Conservation (phyloP, 2,329 filamentous ascomycete genomes). For the Venturia nashicola region DNA sequence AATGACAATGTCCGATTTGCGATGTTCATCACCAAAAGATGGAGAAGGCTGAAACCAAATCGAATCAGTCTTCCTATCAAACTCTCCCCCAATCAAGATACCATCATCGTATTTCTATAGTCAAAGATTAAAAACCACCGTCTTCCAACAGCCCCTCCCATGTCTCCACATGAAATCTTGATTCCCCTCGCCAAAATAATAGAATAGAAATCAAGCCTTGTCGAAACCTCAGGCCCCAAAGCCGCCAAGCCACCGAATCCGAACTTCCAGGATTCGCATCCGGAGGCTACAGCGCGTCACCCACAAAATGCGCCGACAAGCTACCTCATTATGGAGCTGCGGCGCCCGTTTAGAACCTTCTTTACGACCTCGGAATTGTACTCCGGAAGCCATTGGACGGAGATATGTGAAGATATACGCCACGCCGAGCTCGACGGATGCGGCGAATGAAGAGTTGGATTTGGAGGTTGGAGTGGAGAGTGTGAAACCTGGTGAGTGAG, state of each 20-base stretch:
- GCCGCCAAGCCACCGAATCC: neutral
- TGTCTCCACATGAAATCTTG: too few relatives aligned
- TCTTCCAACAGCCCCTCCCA: neutral
- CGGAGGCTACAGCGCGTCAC: neutral
- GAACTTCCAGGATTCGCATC: neutral
- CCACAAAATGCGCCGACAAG: conserved; percentile 8
- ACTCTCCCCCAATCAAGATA: neutral
- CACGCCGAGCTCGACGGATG: conserved; percentile 5
- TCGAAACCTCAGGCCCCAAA: neutral
- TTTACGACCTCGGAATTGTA: neutral
- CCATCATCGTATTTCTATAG: too few relatives aligned
- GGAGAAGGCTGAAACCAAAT: neutral
- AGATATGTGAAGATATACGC: conserved; percentile 7
- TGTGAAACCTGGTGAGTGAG: neutral
- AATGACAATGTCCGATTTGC: too few relatives aligned
- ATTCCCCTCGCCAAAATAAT: too few relatives aligned
- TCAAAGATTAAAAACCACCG: too few relatives aligned
- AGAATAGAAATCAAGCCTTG: neutral
- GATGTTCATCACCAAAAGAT: too few relatives aligned
- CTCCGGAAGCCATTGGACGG: neutral
- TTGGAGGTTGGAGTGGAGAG: neutral
- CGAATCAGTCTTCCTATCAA: neutral
- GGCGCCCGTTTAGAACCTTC: neutral
- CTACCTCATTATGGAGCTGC: conserved; percentile 4
- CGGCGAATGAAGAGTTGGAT: conserved; percentile 2